Evolutionary conservation across 768 basidiomycete species (phyloP).

Genomic region (Rossbeevera mucosa): DNA sequence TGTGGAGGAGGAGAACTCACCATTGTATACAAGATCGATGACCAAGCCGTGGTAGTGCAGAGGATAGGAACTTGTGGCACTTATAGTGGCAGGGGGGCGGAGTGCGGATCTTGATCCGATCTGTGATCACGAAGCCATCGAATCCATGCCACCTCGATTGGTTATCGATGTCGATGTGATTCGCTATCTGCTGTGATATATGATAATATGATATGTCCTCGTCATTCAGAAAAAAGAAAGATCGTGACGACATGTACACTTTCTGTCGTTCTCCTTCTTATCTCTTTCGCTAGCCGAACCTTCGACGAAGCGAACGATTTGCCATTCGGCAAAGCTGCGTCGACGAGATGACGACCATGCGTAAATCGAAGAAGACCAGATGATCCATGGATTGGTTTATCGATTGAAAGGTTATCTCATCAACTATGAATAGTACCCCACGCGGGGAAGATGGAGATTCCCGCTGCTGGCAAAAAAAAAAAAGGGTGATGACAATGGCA

Average conservation of each 20-base stretch:
- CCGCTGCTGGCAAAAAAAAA: conserved; percentile 4
- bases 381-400: conserved; percentile 12
- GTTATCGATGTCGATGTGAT: conserved; percentile 30
- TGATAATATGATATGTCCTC: conserved; percentile 11
- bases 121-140: no score
- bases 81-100: conserved; percentile 48
- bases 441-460: conserved; percentile 13
- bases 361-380: neutral
- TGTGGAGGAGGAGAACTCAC: conserved; percentile 15
- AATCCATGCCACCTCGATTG: conserved; percentile 17
- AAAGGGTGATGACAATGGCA: neutral
- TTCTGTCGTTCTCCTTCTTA: neutral
- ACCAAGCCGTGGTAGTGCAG: conserved; percentile 23
- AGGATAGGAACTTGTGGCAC: conserved; percentile 26
- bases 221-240: conserved; percentile 7
- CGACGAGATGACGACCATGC: neutral
- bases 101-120: conserved; percentile 76
- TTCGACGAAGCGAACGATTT: neutral
- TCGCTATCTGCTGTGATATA: conserved; percentile 14
- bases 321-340: neutral
- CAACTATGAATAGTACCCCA: conserved; percentile 16
- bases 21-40: conserved; percentile 31
- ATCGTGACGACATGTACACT: conserved; percentile 1
- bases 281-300: neutral
- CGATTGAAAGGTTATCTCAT: conserved; percentile 23